Evolutionary conservation across 2,329 filamentous ascomycete species (phyloP).

Genomic region (Pestalotiopsis sp.): DNA sequence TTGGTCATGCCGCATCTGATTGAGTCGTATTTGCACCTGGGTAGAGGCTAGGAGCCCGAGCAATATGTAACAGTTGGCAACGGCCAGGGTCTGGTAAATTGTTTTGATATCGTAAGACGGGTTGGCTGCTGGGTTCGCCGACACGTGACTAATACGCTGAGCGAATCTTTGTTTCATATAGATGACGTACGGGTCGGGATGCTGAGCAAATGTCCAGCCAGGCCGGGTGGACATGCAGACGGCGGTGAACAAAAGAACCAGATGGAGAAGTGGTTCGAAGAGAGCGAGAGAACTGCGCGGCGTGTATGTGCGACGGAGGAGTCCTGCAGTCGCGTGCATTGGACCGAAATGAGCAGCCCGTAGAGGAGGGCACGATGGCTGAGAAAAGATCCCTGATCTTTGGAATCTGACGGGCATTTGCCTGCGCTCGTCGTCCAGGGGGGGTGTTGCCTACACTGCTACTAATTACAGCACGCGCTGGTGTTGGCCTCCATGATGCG

Average conservation of each 20-base stretch:
- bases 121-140: not conserved
- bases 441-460: not conserved
- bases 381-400: conserved; percentile 5
- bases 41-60: not conserved
- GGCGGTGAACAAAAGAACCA: conserved; percentile 5
- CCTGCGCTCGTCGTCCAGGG: not conserved
- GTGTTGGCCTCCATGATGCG: too few relatives aligned
- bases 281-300: not conserved
- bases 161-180: conserved; percentile 8
- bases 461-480: not conserved
- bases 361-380: not conserved
- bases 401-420: not conserved
- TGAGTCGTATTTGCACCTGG: not conserved
- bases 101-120: not conserved
- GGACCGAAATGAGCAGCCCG: conserved; percentile 13
- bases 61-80: not conserved
- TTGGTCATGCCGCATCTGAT: not conserved
- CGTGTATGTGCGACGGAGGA: not conserved
- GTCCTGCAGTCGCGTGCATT: conserved; percentile 13
- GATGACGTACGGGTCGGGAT: not conserved
- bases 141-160: conserved; percentile 1
- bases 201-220: not conserved
- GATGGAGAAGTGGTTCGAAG: not conserved
- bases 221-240: not conserved
- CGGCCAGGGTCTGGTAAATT: conserved; percentile 3